Evolutionary conservation across 2,329 filamentous ascomycete species (phyloP), one percentile per base, ranked within the genome.

Genomic region (Sphaerulina musiva): DNA sequence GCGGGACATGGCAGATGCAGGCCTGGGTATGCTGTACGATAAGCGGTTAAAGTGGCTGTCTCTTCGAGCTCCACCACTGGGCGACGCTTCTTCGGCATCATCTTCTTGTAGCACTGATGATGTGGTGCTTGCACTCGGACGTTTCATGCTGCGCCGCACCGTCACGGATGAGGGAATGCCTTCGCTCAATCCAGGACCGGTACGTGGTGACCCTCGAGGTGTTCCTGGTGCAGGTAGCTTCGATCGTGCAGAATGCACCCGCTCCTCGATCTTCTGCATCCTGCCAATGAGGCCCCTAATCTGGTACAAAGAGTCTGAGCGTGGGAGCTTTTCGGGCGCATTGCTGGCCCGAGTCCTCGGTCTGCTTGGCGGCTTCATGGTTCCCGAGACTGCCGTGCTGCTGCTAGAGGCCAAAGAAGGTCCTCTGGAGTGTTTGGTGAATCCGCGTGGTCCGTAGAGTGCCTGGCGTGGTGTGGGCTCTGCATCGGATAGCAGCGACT

Each of bases 211-310:
- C 4, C 81, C 80, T 46, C 85, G 83, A 14, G 91, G 89, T 4
- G 91, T 90, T 0, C 77, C 79, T 6, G 91, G 89, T 1, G 86
- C 89, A 2, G 93, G 93, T 17, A 98, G 80, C 72, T 93, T 95
- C 39, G 92, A 96, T 62, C 90, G 84, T 14, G 86, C 93, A 23
- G 86, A 89, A 57, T 97, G 90, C 8, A 98, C 92, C 43, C 93
- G 83, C 59, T 93, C 89, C 70, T 97, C 93, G 57, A 98, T 84
- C 62, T 89, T 88, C 72, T 96, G 89, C 90, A 97, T 96, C 73
- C 97, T 93, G 29, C 89, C 91, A 55, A 95, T 95, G 60, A 98
- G 83, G 31, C 86, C 87, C 60, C 92, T 89, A 66, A 98, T 95
- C 69, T 98, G 93, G 61, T 87, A 87, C 47, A 98, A 81, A 1